phyloP scores from a whole-genome alignment of 495 filamentous ascomycete genomes.

The Penicillium bovifimosum region DNA sequence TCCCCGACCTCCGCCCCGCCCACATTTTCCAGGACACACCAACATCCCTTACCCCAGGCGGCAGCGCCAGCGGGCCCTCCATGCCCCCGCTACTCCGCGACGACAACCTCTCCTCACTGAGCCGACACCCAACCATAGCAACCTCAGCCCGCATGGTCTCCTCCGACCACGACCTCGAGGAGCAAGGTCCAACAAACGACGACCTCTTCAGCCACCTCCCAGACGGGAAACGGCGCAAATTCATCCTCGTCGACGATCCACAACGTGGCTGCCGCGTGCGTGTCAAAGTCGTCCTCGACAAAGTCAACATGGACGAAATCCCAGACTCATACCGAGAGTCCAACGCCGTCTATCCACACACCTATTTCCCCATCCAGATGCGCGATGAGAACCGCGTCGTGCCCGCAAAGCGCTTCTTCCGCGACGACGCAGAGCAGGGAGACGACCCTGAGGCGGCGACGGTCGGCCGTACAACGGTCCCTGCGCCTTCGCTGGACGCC shows the following conservation, averaged over 20 bases:
- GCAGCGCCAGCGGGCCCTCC: conserved; percentile 49
- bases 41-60: conserved; percentile 47
- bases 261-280: conserved; percentile 72
- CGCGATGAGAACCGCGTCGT: conserved; percentile 61
- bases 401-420: conserved; percentile 61
- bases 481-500: conserved; percentile 70
- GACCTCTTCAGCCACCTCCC: conserved; percentile 82
- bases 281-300: conserved; percentile 81
- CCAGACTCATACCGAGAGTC: conserved; percentile 86
- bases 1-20: conserved; percentile 59
- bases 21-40: conserved; percentile 77
- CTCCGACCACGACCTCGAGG: conserved; percentile 33
- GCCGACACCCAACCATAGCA: conserved; percentile 36
- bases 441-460: conserved; percentile 50
- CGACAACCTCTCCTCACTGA: conserved; percentile 54
- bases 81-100: conserved; percentile 67
- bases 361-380: conserved; percentile 85
- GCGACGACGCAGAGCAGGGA: conserved; percentile 49
- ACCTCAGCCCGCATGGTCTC: conserved; percentile 35
- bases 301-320: conserved; percentile 86
- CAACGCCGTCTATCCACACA: conserved; percentile 84
- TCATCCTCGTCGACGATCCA: conserved; percentile 88
- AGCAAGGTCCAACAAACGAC: conserved; percentile 45
- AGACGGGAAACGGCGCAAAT: conserved; percentile 84
- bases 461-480: conserved; percentile 53